phyloP scores from a whole-genome alignment of 2,329 filamentous ascomycete species.

The Alternaria panax region DNA sequence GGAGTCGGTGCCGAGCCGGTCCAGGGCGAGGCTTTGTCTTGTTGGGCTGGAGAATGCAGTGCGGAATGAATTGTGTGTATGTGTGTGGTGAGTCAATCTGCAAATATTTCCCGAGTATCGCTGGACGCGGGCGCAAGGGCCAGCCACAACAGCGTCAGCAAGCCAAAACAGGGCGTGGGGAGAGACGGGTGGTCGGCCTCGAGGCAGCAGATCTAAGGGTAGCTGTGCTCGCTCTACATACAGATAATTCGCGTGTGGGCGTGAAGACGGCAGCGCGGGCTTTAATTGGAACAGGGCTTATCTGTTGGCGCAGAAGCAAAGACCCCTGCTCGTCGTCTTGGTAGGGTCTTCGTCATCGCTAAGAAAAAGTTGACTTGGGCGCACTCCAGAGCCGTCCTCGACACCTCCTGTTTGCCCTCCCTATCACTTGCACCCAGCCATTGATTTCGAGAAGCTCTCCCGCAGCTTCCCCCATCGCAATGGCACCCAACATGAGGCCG shows the following conservation, averaged over 20 bases:
- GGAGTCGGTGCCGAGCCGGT: slow-evolving; percentile 14
- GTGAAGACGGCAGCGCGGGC: slow-evolving; percentile 15
- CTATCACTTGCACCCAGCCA: slow-evolving; percentile 13
- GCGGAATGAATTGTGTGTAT: not conserved
- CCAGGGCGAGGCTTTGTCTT: slow-evolving; percentile 1
- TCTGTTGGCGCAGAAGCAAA: slow-evolving; percentile 17
- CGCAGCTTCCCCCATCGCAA: slow-evolving; percentile 28
- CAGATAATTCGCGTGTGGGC: slow-evolving; percentile 16
- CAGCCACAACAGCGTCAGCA: not conserved
- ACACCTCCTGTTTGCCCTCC: slow-evolving; percentile 20
- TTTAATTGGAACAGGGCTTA: slow-evolving; percentile 29
- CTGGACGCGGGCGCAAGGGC: not conserved
- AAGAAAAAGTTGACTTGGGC: slow-evolving; percentile 38
- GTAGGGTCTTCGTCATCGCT: slow-evolving; percentile 32
- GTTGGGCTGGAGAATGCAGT: slow-evolving; percentile 3
- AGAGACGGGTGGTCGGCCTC: slow-evolving; percentile 10
- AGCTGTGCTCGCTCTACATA: not conserved
- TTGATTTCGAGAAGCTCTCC: slow-evolving; percentile 17
- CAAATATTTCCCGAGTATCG: not conserved
- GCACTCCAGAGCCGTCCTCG: slow-evolving; percentile 15
- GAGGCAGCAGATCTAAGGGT: slow-evolving; percentile 1
- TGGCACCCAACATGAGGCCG: slow-evolving; percentile 49
- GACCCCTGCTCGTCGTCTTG: slow-evolving; percentile 13
- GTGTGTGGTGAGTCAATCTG: not conserved
- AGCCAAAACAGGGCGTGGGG: slow-evolving; percentile 1